These are phyloP conservation scores for Exophiala aquamarina DNA, from an alignment of 2,329 filamentous ascomycete species.

Conservation along the genomic window DNA sequence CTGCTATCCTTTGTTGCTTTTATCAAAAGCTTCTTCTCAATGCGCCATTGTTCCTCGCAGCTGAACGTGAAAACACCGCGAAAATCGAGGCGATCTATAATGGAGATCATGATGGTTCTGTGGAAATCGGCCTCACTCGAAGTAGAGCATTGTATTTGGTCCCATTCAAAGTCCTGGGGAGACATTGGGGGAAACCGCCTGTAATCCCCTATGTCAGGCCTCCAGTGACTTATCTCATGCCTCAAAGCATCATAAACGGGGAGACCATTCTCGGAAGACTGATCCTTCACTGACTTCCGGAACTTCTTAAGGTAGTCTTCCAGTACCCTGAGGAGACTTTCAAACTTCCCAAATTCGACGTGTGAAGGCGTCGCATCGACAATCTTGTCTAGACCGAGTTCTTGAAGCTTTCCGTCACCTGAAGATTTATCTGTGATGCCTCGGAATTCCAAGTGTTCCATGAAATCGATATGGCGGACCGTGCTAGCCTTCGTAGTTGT, in stretches of 20 bases:
- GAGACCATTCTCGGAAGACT: slow-evolving; percentile 3
- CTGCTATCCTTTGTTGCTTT: neutral
- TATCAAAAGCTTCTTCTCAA: slow-evolving; percentile 1
- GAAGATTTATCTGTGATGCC: slow-evolving; percentile 3
- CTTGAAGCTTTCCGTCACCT: slow-evolving; percentile 5
- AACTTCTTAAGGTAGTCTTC: neutral
- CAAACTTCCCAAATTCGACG: slow-evolving; percentile 6
- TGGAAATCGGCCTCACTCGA: slow-evolving; percentile 12
- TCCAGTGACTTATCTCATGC: slow-evolving; percentile 4
- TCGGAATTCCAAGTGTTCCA: slow-evolving; percentile 10
- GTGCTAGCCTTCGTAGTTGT: slow-evolving; percentile 6
- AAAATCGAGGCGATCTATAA: slow-evolving; percentile 10
- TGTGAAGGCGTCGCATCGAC: slow-evolving; percentile 1
- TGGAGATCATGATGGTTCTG: slow-evolving; percentile 9
- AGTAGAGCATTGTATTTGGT: slow-evolving; percentile 3
- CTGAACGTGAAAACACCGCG: slow-evolving; percentile 3
- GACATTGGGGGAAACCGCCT: slow-evolving; percentile 10
- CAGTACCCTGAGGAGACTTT: slow-evolving; percentile 1
- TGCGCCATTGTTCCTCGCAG: slow-evolving; percentile 9
- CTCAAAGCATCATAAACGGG: slow-evolving; percentile 4
- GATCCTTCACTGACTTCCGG: slow-evolving; percentile 4
- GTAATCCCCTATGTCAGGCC: neutral
- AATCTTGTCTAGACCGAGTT: slow-evolving; percentile 2
- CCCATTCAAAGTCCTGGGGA: slow-evolving; percentile 7
- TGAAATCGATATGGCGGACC: slow-evolving; percentile 1